A percentile compares a stretch with the other conserved stretches of the same genome.
phyloP scores from a whole-genome alignment of 176 grass and related monocot genomes.

The Musa acuminata region DNA sequence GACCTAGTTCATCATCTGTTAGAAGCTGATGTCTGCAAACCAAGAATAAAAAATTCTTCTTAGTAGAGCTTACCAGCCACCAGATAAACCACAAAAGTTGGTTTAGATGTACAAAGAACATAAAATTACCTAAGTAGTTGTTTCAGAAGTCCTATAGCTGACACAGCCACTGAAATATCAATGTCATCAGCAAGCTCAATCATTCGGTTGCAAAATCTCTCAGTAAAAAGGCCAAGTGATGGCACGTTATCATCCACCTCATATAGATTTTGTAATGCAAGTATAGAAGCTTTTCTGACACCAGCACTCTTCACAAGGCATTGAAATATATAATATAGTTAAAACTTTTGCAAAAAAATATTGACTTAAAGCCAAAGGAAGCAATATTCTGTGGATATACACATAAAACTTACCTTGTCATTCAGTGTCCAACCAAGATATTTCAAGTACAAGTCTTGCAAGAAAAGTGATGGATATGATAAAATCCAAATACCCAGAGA shows the following conservation, averaged over 20 bases:
- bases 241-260: conserved; percentile 86
- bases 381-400: not conserved
- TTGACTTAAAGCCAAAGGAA: not conserved
- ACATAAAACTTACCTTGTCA: conserved; percentile 61
- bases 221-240: conserved; percentile 78
- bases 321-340: conserved; percentile 9
- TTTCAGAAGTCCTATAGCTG: conserved; percentile 93
- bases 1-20: conserved; percentile 89
- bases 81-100: not conserved
- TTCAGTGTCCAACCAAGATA: conserved; percentile 99
- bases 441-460: conserved; percentile 90
- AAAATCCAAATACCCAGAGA: conserved; percentile 91
- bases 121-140: conserved; percentile 64
- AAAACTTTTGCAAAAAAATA: conserved; percentile 2
- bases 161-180: conserved; percentile 92
- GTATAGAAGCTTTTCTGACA: conserved; percentile 82
- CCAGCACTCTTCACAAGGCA: conserved; percentile 60
- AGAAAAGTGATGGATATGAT: conserved; percentile 90
- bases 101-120: conserved; percentile 1
- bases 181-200: conserved; percentile 98
- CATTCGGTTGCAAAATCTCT: conserved; percentile 89
- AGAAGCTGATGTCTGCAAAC: conserved; percentile 89
- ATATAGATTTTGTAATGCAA: conserved; percentile 78
- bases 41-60: not conserved
- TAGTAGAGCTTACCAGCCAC: not conserved